Base-by-base conservation (phyloP, 352 stramenopile species). In the Peronospora belbahrii region DNA sequence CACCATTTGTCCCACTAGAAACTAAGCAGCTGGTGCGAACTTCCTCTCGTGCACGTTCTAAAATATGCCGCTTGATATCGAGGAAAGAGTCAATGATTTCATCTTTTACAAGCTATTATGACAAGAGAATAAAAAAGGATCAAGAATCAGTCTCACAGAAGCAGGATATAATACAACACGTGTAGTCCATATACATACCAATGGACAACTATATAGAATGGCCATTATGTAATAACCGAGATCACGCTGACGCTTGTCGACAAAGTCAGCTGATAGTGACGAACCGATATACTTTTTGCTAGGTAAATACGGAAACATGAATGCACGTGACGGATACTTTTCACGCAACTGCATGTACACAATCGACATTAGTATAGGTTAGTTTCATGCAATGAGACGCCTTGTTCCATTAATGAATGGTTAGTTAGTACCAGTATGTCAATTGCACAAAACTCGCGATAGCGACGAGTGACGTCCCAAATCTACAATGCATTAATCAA, bases 271-370 rank as follows among this genome's bases (percentile, higher is more conserved):
- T 35, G 78, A 88, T 7, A 93, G 58, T 36, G 81, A 93, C 30
- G 81, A 90, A 10, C 81, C 81, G 32, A 93, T 86, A 46, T 89
- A 86, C 44, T 90, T 93, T 48, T 93, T 93, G 62, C 81, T 90
- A 17, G 81, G 81, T 18, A 93, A 57, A 42, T 71, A 76, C 17
- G 78, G 81, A 37, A 93, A 90, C 57, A 85, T 59, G 10, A 62
- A 52, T 23, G 70, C 78, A 19, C 77, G 74, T 10, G 78, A 85
- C 48, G 78, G 78, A 46, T 90, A 89, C 55, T 93, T 93, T 40
- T 93, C 81, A 7, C 81, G 78, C 17, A 93, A 57, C 81, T 92
- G 27, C 24, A 45, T 3, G 55, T 41, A n/a, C 6, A 18, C n/a
- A 47, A 43, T 14, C 39, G 3, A 6, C 18, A 55, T 35, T 23